These are phyloP conservation scores for Phytophthora boehmeriae DNA, from an alignment of 352 stramenopile species.

Conservation along the genomic window DNA sequence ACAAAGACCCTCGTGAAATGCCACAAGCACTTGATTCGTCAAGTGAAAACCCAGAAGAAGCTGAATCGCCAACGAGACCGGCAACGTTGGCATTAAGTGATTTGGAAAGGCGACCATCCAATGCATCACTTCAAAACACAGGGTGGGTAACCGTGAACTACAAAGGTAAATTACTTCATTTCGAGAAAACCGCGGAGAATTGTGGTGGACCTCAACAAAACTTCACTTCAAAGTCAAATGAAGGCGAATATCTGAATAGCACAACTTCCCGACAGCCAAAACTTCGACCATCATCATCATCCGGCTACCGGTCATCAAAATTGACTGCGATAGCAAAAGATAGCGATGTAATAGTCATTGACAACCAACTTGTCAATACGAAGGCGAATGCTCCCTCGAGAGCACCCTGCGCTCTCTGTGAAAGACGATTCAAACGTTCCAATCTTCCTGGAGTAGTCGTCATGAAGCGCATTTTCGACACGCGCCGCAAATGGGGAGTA, in stretches of 20 bases:
- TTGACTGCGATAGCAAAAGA: conserved; percentile 3
- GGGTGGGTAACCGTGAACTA: conserved; percentile 49
- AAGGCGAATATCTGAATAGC: background rate
- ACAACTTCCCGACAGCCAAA: conserved; percentile 7
- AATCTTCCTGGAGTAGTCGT: conserved; percentile 47
- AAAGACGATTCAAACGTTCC: conserved; percentile 48
- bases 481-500: conserved; percentile 51
- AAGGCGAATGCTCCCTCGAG: conserved; percentile 37
- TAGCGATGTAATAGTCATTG: background rate
- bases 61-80: background rate
- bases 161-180: conserved; percentile 44
- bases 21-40: background rate
- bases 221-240: background rate
- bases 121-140: conserved; percentile 25
- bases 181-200: conserved; percentile 29
- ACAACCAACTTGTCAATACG: background rate
- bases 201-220: background rate
- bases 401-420: conserved; percentile 45
- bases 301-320: conserved; percentile 32
- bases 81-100: background rate
- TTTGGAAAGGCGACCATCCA: conserved; percentile 27
- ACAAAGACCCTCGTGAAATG: background rate
- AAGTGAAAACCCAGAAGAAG: background rate
- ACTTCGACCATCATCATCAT: conserved; percentile 31
- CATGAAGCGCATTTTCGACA: conserved; percentile 59